Evolutionary conservation across 805 yeast species (phyloP).

Genomic region (Wickerhamiella lipophila): DNA sequence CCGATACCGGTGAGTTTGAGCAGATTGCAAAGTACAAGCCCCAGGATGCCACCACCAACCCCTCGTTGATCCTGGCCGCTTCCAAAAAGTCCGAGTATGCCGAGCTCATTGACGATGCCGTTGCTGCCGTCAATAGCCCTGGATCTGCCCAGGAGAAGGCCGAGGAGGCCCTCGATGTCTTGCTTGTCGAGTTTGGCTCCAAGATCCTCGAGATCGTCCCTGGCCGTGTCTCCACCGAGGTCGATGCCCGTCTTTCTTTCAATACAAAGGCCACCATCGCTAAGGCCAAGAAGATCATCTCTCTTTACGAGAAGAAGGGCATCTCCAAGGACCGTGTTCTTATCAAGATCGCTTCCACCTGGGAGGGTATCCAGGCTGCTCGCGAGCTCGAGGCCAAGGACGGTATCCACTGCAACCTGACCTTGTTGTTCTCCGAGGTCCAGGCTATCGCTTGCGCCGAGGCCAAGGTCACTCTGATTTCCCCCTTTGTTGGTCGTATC

Average conservation of each 20-base stretch:
- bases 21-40: conserved; percentile 94
- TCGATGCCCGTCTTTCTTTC: conserved; percentile 94
- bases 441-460: conserved; percentile 99
- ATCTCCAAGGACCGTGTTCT: conserved; percentile 79
- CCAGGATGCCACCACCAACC: conserved; percentile 98
- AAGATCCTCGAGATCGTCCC: conserved; percentile 91
- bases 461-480: conserved; percentile 87
- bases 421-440: conserved; percentile 83
- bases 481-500: conserved; percentile 98
- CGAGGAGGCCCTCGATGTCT: conserved; percentile 71
- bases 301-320: conserved; percentile 73
- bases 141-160: conserved; percentile 44
- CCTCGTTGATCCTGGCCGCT: conserved; percentile 93
- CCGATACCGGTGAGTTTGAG: conserved; percentile 98
- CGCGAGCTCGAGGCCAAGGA: conserved; percentile 82
- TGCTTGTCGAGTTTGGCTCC: conserved; percentile 91
- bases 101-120: conserved; percentile 78
- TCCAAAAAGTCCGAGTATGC: conserved; percentile 83
- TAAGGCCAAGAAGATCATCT: conserved; percentile 87
- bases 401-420: conserved; percentile 88
- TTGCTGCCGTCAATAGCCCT: conserved; percentile 59
- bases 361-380: conserved; percentile 99
- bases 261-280: conserved; percentile 86
- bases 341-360: conserved; percentile 94
- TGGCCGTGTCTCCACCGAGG: conserved; percentile 98